Conservation (phyloP, 2,329 filamentous ascomycete genomes). For the Colletotrichum australisinense region DNA sequence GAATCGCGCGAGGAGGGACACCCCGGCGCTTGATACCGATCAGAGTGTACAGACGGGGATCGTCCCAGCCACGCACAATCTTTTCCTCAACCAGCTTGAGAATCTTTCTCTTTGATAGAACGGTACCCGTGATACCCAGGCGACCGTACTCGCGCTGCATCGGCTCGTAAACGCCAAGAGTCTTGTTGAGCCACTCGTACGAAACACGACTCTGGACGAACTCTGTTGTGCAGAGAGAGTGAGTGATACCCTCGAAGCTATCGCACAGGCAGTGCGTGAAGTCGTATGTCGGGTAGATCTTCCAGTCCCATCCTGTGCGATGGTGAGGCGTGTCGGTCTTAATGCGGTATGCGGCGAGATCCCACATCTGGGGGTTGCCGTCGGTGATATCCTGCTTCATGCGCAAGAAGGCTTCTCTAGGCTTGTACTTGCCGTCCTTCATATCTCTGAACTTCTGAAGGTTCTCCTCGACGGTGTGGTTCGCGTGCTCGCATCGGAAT, state of each 20-base stretch:
- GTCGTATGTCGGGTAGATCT: constrained; percentile 89
- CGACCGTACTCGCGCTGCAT: constrained; percentile 91
- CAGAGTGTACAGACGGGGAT: constrained; percentile 89
- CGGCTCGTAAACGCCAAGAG: constrained; percentile 81
- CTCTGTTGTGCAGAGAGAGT: constrained; percentile 93
- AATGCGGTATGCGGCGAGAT: constrained; percentile 90
- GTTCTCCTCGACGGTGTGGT: constrained; percentile 80
- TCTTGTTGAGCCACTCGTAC: constrained; percentile 91
- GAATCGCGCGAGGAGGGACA: constrained; percentile 87
- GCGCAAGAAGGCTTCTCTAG: constrained; percentile 83
- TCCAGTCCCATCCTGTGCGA: constrained; percentile 85
- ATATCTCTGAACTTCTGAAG: constrained; percentile 88
- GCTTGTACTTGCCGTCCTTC: constrained; percentile 90
- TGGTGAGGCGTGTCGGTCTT: constrained; percentile 78
- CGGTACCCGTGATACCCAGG: constrained; percentile 68
- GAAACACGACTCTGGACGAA: constrained; percentile 87
- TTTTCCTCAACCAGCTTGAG: constrained; percentile 81
- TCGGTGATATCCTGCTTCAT: constrained; percentile 93
- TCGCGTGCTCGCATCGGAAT: constrained; percentile 84
- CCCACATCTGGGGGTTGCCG: constrained; percentile 96
- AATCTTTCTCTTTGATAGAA: constrained; percentile 89
- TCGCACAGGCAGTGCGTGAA: constrained; percentile 93
- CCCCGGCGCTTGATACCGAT: constrained; percentile 86
- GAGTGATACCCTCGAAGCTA: constrained; percentile 91
- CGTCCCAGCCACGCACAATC: constrained; percentile 90